These are phyloP conservation scores for Acer campestre DNA, from an alignment of 345 rosid genomes.

Conservation along the genomic window DNA sequence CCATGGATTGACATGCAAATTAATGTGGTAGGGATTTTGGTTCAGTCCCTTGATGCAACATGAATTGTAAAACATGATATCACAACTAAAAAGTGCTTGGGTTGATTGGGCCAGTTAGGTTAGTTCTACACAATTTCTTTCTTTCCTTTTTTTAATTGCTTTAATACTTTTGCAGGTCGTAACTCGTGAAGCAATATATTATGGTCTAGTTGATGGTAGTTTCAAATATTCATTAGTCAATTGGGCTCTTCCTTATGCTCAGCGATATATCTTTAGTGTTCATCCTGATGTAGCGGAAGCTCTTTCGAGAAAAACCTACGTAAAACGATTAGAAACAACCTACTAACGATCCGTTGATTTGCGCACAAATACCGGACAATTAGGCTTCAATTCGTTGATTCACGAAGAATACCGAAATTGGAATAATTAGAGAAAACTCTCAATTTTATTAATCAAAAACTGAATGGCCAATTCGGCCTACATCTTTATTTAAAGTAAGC, in stretches of 20 bases:
- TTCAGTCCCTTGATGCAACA: neutral
- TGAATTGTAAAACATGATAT: neutral
- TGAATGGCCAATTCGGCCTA: too few species aligned
- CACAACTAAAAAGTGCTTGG: neutral
- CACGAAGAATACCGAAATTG: too few species aligned
- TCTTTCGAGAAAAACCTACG: too few species aligned
- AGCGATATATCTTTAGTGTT: slow-evolving; percentile 67
- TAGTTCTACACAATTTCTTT: neutral
- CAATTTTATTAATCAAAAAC: too few species aligned
- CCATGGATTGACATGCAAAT: neutral
- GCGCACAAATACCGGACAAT: too few species aligned
- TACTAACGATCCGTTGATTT: too few species aligned
- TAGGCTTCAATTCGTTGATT: too few species aligned
- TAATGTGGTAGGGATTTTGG: neutral
- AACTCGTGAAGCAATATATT: slow-evolving; percentile 68
- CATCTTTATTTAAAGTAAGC: too few species aligned
- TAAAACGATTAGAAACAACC: too few species aligned
- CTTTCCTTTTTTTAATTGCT: neutral
- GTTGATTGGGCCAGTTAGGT: neutral
- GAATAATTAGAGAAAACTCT: too few species aligned
- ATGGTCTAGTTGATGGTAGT: slow-evolving; percentile 52
- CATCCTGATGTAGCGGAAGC: too few species aligned
- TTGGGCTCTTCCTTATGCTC: slow-evolving; percentile 96
- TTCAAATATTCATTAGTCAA: slow-evolving; percentile 59
- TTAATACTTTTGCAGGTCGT: slow-evolving; percentile 53